Evolutionary conservation across 164 flowering plant species (phyloP).

Genomic region (Magnolia officinalis): DNA sequence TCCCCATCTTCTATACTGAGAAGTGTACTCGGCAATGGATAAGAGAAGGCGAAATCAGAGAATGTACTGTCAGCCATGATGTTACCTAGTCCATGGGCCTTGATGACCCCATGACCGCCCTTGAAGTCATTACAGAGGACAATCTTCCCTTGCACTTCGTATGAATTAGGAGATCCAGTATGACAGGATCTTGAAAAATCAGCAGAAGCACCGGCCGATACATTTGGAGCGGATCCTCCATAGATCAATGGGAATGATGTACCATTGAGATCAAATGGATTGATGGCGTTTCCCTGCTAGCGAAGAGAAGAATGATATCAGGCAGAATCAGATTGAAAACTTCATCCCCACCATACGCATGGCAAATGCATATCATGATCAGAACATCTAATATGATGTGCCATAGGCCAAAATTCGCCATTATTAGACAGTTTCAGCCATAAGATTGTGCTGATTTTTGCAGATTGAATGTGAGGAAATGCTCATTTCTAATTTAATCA

Average conservation of each 20-base stretch:
- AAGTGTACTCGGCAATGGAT: constrained; percentile 32
- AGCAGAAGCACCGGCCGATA: constrained; percentile 21
- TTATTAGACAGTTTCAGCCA: no score
- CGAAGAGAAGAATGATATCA: background rate
- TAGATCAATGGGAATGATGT: constrained; percentile 32
- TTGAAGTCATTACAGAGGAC: constrained; percentile 29
- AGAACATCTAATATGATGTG: no score
- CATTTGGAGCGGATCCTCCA: constrained; percentile 44
- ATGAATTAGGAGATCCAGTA: constrained; percentile 23
- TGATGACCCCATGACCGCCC: constrained; percentile 25
- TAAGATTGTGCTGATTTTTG: no score
- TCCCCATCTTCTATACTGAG: constrained; percentile 29
- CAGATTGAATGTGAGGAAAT: no score
- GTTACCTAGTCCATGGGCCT: constrained; percentile 30
- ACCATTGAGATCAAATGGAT: constrained; percentile 35
- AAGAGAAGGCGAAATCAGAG: constrained; percentile 27
- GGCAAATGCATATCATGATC: no score
- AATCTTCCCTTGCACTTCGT: constrained; percentile 30
- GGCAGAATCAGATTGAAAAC: background rate
- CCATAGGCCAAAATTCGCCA: no score
- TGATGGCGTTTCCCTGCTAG: constrained; percentile 34
- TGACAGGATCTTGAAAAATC: constrained; percentile 21
- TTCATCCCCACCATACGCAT: background rate
- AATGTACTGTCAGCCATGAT: constrained; percentile 19
- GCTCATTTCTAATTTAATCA: no score